A percentile compares a stretch with the other conserved stretches of the same genome.
These are phyloP conservation scores for Nicotiana otophora DNA, from an alignment of 257 asterid genomes.

Conservation along the genomic window DNA sequence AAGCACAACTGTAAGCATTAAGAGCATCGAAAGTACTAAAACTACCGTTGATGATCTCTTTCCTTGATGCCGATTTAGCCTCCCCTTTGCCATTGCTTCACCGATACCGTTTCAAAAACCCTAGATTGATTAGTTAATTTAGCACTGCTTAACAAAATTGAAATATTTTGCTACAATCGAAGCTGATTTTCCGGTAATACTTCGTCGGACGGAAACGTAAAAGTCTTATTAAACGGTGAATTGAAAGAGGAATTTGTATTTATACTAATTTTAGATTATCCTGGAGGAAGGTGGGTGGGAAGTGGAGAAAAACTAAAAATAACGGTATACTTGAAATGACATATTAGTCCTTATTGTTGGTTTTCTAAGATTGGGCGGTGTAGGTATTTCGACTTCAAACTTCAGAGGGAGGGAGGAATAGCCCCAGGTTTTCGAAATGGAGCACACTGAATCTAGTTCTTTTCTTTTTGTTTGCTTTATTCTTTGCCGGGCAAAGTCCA, in stretches of 20 bases:
- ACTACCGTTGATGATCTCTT: conserved; percentile 61
- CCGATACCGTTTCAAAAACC: not conserved
- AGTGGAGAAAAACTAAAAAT: not conserved
- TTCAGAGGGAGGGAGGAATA: not conserved
- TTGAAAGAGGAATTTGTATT: not conserved
- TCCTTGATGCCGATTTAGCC: conserved; percentile 55
- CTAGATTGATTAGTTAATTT: not conserved
- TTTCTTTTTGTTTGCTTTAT: not conserved
- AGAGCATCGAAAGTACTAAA: conserved; percentile 60
- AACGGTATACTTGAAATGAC: not conserved
- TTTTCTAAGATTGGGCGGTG: not conserved
- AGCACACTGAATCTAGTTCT: not conserved
- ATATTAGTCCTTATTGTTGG: not conserved
- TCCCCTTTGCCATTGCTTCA: conserved; percentile 49
- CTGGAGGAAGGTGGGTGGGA: not conserved
- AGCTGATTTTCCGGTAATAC: not conserved
- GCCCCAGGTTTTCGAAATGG: not conserved
- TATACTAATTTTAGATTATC: not conserved
- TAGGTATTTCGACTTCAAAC: not conserved
- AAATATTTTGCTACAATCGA: not conserved
- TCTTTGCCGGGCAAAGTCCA: not conserved
- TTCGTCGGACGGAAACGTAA: not conserved
- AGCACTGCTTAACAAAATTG: not conserved
- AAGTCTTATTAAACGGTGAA: not conserved
- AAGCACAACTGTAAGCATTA: conserved; percentile 69